Evolutionary conservation across 176 grass and related monocot genomes (phyloP), one percentile per base, ranked within the genome.

Genomic region (Chloris gayana): DNA sequence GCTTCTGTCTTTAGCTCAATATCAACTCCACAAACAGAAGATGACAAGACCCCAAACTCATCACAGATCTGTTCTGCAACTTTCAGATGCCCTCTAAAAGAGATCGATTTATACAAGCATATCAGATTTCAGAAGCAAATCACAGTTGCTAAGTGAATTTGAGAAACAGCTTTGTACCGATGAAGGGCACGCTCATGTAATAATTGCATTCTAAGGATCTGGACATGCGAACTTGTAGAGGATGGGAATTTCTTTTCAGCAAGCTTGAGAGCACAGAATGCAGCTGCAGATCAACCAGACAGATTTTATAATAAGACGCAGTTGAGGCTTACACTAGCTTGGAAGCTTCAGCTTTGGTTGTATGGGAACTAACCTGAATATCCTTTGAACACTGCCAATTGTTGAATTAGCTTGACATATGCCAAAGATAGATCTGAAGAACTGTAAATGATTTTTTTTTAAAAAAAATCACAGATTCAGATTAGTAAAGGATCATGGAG

Each of bases 1-100:
- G 90, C 86, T 86, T 99, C 90, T 49, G 88, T 89, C 85, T 98
- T 99, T 18, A 99, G 88, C 37, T 95, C 92, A 88, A 93, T 91
- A 79, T 99, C 90, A 70, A 93, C 92, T 86, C 96, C 96, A 84
- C 66, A 82, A 63, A 90, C 88, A 84, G 90, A 95, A 83, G 96
- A 99, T 44, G 88, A 88, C 68, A 98, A 65, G 54, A 91, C 90
- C 35, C 83, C 86, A 88, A 95, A 90, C 67, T 95, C 88, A 88
- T 98, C 84, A 54, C 96, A 93, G 37, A 98, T 84, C 72, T 93
- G 90, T 73, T 95, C 90, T 2, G 96, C 96, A 22, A 82, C 50
- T 88, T 91, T 91, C 35, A 99, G 68, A 70, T 95, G 90, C 72
- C 92, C 96, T 76, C 96, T 99, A 85, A 49, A 47, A 67, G 74